Evolutionary conservation across 164 flowering plant species (phyloP).

Genomic region (Annona cherimola): DNA sequence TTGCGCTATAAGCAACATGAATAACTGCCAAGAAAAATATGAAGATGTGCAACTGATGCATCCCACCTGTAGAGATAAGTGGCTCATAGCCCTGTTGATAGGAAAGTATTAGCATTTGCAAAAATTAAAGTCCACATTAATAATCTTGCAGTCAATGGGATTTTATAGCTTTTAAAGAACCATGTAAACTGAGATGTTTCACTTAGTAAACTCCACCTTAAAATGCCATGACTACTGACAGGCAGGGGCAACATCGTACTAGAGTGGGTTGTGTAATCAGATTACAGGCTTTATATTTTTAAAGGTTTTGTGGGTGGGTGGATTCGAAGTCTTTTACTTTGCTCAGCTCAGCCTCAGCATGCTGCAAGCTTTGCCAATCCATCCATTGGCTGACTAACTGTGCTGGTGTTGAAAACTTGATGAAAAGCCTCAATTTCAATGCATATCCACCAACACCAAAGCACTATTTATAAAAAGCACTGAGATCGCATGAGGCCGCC

Average conservation of each 20-base stretch:
- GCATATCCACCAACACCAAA: too few species aligned
- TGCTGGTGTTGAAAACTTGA: too few species aligned
- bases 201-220: neutral
- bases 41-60: conserved; percentile 94
- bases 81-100: conserved; percentile 55
- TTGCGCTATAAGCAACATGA: conserved; percentile 66
- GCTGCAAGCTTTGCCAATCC: neutral
- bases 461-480: too few species aligned
- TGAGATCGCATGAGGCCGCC: too few species aligned
- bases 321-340: too few species aligned
- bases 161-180: neutral
- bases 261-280: too few species aligned
- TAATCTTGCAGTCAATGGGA: neutral
- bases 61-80: conserved; percentile 57
- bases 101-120: neutral
- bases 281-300: neutral
- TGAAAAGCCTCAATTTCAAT: too few species aligned
- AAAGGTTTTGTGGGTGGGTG: neutral
- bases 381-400: neutral
- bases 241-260: neutral
- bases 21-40: conserved; percentile 88
- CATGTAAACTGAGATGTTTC: neutral
- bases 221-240: neutral
- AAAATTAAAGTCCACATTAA: too few species aligned
- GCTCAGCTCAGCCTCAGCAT: neutral